Conservation (phyloP, 2,329 filamentous ascomycete species). For the Lecanosticta acicola region DNA sequence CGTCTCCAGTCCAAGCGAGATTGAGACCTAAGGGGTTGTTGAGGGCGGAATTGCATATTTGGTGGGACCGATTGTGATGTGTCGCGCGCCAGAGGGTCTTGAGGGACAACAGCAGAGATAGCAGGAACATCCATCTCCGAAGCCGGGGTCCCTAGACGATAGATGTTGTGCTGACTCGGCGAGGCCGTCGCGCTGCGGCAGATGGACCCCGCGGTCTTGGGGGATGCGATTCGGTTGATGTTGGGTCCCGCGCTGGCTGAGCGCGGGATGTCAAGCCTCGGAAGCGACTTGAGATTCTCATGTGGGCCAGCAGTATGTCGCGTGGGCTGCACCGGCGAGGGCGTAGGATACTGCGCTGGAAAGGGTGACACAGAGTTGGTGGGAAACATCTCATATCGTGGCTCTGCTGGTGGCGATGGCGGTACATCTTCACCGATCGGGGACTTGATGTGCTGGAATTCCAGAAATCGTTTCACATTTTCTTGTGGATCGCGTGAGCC, state of each 20-base stretch:
- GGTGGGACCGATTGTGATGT: conserved; percentile 87
- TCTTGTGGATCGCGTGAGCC: conserved; percentile 77
- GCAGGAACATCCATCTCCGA: conserved; percentile 87
- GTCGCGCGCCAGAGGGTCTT: conserved; percentile 68
- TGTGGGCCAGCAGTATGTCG: conserved; percentile 40
- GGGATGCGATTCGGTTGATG: conserved; percentile 21
- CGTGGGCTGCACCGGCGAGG: conserved; percentile 33
- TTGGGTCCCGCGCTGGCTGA: conserved; percentile 35
- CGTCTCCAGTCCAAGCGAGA: conserved; percentile 48
- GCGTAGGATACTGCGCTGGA: conserved; percentile 23
- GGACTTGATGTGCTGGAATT: conserved; percentile 67
- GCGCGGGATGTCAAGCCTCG: conserved; percentile 52
- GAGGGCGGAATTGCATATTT: conserved; percentile 72
- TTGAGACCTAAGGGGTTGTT: conserved; percentile 33
- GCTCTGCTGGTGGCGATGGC: conserved; percentile 56
- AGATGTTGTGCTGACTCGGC: conserved; percentile 49
- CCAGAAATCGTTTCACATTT: conserved; percentile 85
- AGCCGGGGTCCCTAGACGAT: conserved; percentile 78
- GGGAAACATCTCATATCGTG: conserved; percentile 41
- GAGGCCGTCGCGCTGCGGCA: conserved; percentile 44
- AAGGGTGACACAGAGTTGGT: conserved; percentile 24
- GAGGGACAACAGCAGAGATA: conserved; percentile 4
- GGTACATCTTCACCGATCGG: conserved; percentile 49
- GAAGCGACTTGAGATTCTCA: conserved; percentile 51
- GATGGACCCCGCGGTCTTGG: conserved; percentile 40